These are phyloP conservation scores for Quercus rubra DNA, from an alignment of 306 rosid species.

Conservation along the genomic window DNA sequence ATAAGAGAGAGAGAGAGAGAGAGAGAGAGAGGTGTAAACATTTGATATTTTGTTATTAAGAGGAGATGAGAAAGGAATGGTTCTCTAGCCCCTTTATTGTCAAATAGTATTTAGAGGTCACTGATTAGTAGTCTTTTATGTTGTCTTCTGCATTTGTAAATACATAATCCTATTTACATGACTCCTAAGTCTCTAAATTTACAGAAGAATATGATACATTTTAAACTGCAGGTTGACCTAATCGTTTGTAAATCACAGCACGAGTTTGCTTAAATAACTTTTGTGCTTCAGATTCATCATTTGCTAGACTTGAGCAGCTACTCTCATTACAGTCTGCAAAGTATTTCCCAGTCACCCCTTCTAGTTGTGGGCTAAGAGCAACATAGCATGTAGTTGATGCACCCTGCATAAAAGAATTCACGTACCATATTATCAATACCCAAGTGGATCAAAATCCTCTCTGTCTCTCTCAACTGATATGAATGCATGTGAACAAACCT, in stretches of 20 bases:
- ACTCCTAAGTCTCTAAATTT: constrained; percentile 4
- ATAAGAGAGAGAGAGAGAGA: neutral
- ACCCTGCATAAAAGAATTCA: constrained; percentile 38
- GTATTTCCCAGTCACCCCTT: constrained; percentile 74
- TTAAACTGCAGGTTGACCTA: constrained; percentile 42
- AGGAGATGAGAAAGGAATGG: neutral
- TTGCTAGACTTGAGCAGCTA: constrained; percentile 68
- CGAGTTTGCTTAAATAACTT: constrained; percentile 73
- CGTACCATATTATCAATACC: neutral
- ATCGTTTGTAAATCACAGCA: constrained; percentile 50
- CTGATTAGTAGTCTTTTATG: constrained; percentile 1
- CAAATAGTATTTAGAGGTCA: constrained; percentile 2
- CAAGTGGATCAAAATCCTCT: neutral
- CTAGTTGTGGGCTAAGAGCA: constrained; percentile 67
- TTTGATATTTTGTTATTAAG: neutral
- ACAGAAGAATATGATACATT: constrained; percentile 6
- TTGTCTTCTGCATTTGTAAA: neutral
- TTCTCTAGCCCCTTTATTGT: constrained; percentile 25
- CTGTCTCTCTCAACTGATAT: neutral
- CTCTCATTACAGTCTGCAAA: constrained; percentile 84
- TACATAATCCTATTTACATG: constrained; percentile 30
- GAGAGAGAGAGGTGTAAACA: neutral
- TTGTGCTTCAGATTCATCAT: constrained; percentile 66
- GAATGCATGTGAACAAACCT: constrained; percentile 42
- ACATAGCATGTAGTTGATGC: constrained; percentile 91